These are phyloP conservation scores for Sphaerobolus stellatus DNA, from an alignment of 1,284 basidiomycete species.

Conservation along the genomic window DNA sequence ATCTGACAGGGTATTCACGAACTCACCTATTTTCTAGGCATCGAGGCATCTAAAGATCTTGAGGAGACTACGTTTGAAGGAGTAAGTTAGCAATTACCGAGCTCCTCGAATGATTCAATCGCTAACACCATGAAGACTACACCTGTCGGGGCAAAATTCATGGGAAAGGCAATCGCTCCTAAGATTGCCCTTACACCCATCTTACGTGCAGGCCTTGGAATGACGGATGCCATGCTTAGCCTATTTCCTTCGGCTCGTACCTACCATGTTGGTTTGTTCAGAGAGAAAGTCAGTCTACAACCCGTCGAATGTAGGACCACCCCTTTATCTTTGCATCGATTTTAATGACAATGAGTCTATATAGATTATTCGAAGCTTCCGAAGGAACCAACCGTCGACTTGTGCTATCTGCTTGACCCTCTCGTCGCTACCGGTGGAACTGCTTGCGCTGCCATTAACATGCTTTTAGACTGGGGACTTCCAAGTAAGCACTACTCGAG, in stretches of 20 bases:
- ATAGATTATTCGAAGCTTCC: constrained; percentile 93
- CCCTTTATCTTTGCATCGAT: constrained; percentile 12
- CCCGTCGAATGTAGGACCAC: constrained; percentile 81
- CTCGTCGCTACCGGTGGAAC: constrained; percentile 95
- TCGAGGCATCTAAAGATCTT: constrained; percentile 70
- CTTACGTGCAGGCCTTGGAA: constrained; percentile 90
- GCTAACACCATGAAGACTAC: constrained; percentile 35
- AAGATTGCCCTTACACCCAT: constrained; percentile 88
- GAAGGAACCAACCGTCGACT: constrained; percentile 70
- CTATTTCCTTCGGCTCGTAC: constrained; percentile 86
- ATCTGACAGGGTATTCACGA: constrained; percentile 67
- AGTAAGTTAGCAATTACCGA: constrained; percentile 40
- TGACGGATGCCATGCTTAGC: constrained; percentile 83
- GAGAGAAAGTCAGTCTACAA: constrained; percentile 87
- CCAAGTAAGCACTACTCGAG: constrained; percentile 43
- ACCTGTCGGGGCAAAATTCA: constrained; percentile 61
- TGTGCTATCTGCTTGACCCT: constrained; percentile 86
- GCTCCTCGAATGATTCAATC: constrained; percentile 1
- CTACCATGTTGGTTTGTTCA: constrained; percentile 87
- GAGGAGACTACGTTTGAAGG: constrained; percentile 61
- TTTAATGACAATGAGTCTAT: constrained; percentile 7
- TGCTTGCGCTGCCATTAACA: constrained; percentile 78
- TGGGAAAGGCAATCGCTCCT: constrained; percentile 64
- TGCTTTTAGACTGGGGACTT: constrained; percentile 88
- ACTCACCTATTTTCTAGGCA: constrained; percentile 69